Base-by-base conservation (phyloP, 1,284 basidiomycete genomes). In the Omphalotus olearius region DNA sequence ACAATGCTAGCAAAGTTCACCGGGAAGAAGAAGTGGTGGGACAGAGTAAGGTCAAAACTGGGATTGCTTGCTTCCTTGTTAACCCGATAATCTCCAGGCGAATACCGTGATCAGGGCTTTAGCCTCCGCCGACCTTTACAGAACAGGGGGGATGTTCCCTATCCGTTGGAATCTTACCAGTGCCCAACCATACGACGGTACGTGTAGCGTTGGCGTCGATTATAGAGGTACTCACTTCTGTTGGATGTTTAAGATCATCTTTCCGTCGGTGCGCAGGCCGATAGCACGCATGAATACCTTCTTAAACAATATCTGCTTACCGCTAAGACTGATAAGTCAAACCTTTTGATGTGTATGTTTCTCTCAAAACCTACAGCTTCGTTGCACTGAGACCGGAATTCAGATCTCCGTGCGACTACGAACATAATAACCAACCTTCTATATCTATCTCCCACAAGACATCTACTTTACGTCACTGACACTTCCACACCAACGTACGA, bases 221-320 rank as follows among this genome's bases (percentile, higher is more conserved):
- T 40, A 6, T 11, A 9, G 17, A 13, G 18, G 6, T 37, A 9
- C 16, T 28, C 10, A 46, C 25, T 33, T 45, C 33, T 39, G 16
- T 18, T 52, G 16, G 42, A 47, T 48, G 28, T 1, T 54, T n/a
- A n/a, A 81, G 78, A 63, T 18, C 74, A 70, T 58, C 58, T 84
- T 17, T 83, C 82, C 0, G 77, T 85, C 4, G 86, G 86, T 13
- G 80, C 75, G 0, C 72, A 70, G 42, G 82, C 83, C 2, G 86
- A 90, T 57, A 88, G 86, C 59, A 79, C 76, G 2, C 82, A 89
- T 52, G 87, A 91, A 63, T 90, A 90, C 60, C 74, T 87, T 17
- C 73, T 90, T 36, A 90, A 90, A 60, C 80, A 85, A 53, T 87
- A 80, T 64, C 67, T 89, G 9, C 70, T 88, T 16, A 83, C 83